A percentile compares a stretch with the other conserved stretches of the same genome.
These are phyloP conservation scores for Gynandropsis gynandra DNA, from an alignment of 345 rosid species.

Conservation along the genomic window DNA sequence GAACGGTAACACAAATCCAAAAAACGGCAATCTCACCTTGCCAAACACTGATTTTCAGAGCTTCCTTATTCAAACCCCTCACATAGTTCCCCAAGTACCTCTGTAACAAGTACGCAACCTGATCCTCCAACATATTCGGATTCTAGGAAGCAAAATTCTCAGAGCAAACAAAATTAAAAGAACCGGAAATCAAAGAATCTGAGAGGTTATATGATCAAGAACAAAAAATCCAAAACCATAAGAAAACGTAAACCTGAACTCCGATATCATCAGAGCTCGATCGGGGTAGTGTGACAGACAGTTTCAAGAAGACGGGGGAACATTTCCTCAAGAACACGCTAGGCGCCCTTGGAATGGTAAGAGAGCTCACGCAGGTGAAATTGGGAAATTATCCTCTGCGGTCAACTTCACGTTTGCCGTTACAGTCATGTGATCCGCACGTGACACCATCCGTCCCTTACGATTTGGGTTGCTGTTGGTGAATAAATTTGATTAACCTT, in stretches of 20 bases:
- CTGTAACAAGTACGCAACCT: constrained; percentile 83
- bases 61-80: constrained; percentile 81
- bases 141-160: constrained; percentile 17
- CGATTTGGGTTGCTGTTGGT: not conserved
- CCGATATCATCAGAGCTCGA: constrained; percentile 4
- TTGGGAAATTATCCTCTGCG: constrained; percentile 4
- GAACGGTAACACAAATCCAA: not conserved
- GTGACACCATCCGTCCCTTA: not conserved
- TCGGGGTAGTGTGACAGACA: constrained; percentile 13
- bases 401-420: not conserved
- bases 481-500: too few species aligned
- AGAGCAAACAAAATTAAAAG: not conserved
- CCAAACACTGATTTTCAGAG: constrained; percentile 98
- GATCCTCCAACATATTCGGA: constrained; percentile 92
- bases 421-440: not conserved
- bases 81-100: constrained; percentile 87
- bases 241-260: not conserved
- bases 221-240: not conserved
- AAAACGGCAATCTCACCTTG: constrained; percentile 40
- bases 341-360: constrained; percentile 24
- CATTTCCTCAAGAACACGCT: constrained; percentile 35
- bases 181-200: constrained; percentile 11
- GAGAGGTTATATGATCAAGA: constrained; percentile 9
- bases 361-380: constrained; percentile 16
- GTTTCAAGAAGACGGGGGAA: constrained; percentile 12